Evolutionary conservation across 2,329 filamentous ascomycete genomes (phyloP).

Genomic region (Colletotrichum gloeosporioides): DNA sequence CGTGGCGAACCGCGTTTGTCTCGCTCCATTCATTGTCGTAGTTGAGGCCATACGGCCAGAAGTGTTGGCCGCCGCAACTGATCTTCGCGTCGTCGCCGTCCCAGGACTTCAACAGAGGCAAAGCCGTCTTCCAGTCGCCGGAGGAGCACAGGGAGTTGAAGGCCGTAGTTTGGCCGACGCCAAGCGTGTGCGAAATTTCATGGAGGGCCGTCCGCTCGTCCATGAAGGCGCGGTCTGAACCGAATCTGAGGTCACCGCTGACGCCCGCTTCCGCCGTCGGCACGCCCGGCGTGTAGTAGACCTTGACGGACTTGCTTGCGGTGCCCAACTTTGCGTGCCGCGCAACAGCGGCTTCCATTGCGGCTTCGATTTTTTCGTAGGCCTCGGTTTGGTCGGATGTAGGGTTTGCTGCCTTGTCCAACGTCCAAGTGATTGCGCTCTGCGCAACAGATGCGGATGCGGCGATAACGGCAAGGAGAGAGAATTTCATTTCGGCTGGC

Average conservation of each 20-base stretch:
- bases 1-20: conserved; percentile 48
- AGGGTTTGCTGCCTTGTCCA: conserved; percentile 43
- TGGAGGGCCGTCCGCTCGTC: conserved; percentile 53
- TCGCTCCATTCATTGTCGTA: conserved; percentile 51
- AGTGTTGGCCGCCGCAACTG: conserved; percentile 43
- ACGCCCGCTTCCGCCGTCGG: conserved; percentile 51
- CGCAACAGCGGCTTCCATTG: conserved; percentile 44
- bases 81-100: conserved; percentile 42
- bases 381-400: conserved; percentile 47
- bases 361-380: conserved; percentile 46
- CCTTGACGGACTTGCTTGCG: conserved; percentile 43
- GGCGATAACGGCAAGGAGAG: conserved; percentile 30
- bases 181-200: conserved; percentile 53
- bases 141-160: conserved; percentile 44
- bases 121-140: conserved; percentile 46
- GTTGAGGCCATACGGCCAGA: conserved; percentile 48
- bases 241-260: conserved; percentile 53
- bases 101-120: conserved; percentile 41
- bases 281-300: conserved; percentile 47
- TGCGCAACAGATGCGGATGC: conserved; percentile 37
- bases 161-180: conserved; percentile 47
- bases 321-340: conserved; percentile 41
- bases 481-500: conserved; percentile 25
- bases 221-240: conserved; percentile 50
- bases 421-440: conserved; percentile 41